Evolutionary conservation across 2,329 filamentous ascomycete species (phyloP), one percentile per base, ranked within the genome.

Genomic region (Fusarium sp.): DNA sequence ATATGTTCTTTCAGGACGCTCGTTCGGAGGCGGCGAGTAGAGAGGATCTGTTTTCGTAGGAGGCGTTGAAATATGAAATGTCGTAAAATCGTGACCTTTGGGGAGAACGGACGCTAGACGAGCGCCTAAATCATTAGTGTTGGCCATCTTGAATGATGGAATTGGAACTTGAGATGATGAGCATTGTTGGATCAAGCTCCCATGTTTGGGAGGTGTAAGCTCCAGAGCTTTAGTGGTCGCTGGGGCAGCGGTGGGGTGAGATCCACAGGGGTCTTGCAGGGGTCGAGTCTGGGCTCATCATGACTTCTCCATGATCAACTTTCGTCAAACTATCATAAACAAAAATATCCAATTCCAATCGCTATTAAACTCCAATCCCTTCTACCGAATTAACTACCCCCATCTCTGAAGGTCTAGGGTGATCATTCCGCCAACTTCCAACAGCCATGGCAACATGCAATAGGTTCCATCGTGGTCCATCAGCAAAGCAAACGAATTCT

Each of bases 11-110:
- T 97, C 92, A 11, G 91, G 87, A 45, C 88, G 87, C 70, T 88
- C 84, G 62, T 90, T 89, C 7, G 93, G 92, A 6, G 93, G 90
- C 34, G 95, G 87, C 38, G 92, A 91, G 82, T 92, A 98, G 45
- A 99, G 88, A 18, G 95, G 87, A 11, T 90, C 87, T 68, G 90
- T 91, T 77, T 86, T 86, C 34, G 89, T 91, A 8, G 95, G 93
- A 16, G 92, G 92, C 8, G 95, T 97, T 25, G 94, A 97, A 73
- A 98, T 83, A 83, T 99, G 95, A 79, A 97, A 91, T 75, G 95
- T 86, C 70, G 86, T 90, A 78, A 97, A 92, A 16, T 76, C 81
- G 76, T 80, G 78, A 69, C 81, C 84, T 65, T 85, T 83, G 12
- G 89, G 89, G 12, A 91, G 84, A 14, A 85, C 83, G 3, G 79